Conservation (phyloP, 2,329 filamentous ascomycete species). For the Furcasterigmium furcatum region DNA sequence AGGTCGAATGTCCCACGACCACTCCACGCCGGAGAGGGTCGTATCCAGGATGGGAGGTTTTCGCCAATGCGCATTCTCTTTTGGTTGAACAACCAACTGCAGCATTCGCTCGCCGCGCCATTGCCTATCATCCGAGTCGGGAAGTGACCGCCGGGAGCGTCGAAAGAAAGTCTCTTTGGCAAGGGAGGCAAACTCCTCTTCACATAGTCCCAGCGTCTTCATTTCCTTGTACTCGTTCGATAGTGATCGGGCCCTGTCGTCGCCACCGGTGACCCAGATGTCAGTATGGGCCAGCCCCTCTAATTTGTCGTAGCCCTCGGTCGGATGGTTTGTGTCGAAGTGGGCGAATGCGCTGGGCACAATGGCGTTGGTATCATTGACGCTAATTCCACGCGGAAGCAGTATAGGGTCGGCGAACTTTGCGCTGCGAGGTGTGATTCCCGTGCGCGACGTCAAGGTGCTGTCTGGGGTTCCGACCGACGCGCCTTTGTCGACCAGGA, state of each 20-base stretch:
- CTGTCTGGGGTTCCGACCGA: constrained; percentile 1
- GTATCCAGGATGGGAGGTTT: constrained; percentile 5
- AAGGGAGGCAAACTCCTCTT: constrained; percentile 6
- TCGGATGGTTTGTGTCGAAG: constrained; percentile 2
- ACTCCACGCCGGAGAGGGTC: neutral
- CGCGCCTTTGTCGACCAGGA: neutral
- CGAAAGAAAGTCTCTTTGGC: constrained; percentile 3
- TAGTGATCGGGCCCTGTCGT: neutral
- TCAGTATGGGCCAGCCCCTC: constrained; percentile 4
- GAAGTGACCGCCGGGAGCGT: neutral
- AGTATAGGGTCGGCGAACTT: constrained; percentile 2
- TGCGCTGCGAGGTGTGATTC: constrained; percentile 5
- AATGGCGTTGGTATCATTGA: constrained; percentile 6
- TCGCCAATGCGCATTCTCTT: constrained; percentile 7
- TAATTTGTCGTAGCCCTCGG: constrained; percentile 1
- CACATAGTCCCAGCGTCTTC: constrained; percentile 5
- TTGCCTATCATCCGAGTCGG: constrained; percentile 4
- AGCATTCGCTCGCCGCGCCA: constrained; percentile 8
- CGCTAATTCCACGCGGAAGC: neutral
- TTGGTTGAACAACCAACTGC: constrained; percentile 5
- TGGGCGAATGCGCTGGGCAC: constrained; percentile 5
- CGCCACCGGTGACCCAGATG: constrained; percentile 1
- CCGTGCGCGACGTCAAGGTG: constrained; percentile 3
- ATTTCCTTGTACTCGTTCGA: constrained; percentile 7
- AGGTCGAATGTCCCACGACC: constrained; percentile 5